phyloP scores from a whole-genome alignment of 495 filamentous ascomycete species.

The Melanomma pulvis-pyrius region DNA sequence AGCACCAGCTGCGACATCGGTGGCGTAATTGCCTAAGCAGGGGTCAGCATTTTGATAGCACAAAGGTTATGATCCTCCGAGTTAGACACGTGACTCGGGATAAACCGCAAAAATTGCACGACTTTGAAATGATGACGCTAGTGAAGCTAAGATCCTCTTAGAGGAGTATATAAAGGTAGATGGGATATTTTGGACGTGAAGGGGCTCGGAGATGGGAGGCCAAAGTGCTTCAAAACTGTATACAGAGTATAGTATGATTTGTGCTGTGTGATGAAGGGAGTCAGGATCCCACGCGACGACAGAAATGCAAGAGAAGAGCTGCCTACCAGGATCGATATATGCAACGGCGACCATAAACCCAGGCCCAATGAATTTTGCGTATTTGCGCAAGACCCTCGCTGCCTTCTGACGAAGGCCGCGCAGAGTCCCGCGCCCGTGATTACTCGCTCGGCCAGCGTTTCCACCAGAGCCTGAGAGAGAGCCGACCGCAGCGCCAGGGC shows the following conservation, averaged over 20 bases:
- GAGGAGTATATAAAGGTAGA: no score
- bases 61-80: no score
- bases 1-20: constrained; percentile 68
- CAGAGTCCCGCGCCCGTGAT: constrained; percentile 15
- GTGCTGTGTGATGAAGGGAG: no score
- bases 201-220: no score
- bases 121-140: no score
- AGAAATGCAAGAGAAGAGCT: neutral
- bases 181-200: no score
- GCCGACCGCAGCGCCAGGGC: neutral
- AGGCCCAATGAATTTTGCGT: constrained; percentile 77
- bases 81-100: no score
- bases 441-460: neutral
- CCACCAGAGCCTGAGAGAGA: neutral
- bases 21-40: constrained; percentile 68
- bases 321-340: constrained; percentile 72
- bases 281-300: neutral
- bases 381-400: constrained; percentile 58
- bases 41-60: constrained; percentile 27
- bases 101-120: no score
- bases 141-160: no score
- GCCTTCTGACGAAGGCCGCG: constrained; percentile 38
- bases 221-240: no score
- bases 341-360: constrained; percentile 83
- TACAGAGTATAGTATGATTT: no score